Evolutionary conservation across 1,139 yeast species (phyloP).

Genomic region (Kodamaea alishanica): DNA sequence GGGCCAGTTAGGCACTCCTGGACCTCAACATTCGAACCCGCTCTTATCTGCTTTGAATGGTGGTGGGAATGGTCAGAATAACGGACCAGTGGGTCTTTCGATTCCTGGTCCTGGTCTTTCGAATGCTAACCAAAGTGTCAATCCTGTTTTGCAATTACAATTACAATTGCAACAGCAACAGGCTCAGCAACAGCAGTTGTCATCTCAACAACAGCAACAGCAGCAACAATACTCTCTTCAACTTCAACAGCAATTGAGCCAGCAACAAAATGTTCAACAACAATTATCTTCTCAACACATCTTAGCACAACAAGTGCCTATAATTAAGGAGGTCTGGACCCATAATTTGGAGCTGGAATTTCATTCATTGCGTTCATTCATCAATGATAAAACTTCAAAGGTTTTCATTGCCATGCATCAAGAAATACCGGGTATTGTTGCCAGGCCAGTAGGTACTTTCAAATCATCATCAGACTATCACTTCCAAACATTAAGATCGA

Average conservation of each 20-base stretch:
- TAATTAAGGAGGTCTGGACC: slow-evolving; percentile 75
- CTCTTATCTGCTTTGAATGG: slow-evolving; percentile 38
- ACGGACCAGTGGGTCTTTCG: slow-evolving; percentile 8
- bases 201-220: slow-evolving; percentile 17
- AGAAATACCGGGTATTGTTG: slow-evolving; percentile 94
- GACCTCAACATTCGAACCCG: slow-evolving; percentile 29
- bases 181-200: slow-evolving; percentile 16
- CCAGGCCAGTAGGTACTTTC: slow-evolving; percentile 95
- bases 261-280: slow-evolving; percentile 16
- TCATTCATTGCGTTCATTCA: slow-evolving; percentile 64
- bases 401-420: slow-evolving; percentile 73
- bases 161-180: slow-evolving; percentile 26
- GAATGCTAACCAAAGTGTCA: slow-evolving; percentile 18
- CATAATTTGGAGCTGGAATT: slow-evolving; percentile 82
- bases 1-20: slow-evolving; percentile 23
- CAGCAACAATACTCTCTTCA: slow-evolving; percentile 13
- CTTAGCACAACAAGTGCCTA: slow-evolving; percentile 28
- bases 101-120: slow-evolving; percentile 6
- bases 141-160: slow-evolving; percentile 33
- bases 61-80: slow-evolving; percentile 15
- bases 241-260: slow-evolving; percentile 11
- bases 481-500: slow-evolving; percentile 89
- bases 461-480: slow-evolving; percentile 89
- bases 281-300: slow-evolving; percentile 18
- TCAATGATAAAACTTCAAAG: slow-evolving; percentile 57